phyloP scores from a whole-genome alignment of 768 basidiomycete species.

The Lactarius pseudohatsudake region DNA sequence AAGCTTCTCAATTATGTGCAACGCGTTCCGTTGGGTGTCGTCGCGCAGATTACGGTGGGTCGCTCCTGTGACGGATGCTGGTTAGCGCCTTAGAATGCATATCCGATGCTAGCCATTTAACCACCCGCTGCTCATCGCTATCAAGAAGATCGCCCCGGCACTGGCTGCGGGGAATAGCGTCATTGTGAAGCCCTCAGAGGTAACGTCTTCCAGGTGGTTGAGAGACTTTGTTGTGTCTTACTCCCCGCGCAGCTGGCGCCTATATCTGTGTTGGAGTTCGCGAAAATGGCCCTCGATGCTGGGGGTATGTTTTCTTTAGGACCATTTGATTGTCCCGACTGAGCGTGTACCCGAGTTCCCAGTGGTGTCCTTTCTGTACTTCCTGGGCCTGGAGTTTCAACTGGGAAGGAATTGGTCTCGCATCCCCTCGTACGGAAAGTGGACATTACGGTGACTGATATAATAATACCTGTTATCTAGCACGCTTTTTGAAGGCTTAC shows the following conservation, averaged over 20 bases:
- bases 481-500: slow-evolving; percentile 1
- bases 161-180: slow-evolving; percentile 84
- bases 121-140: slow-evolving; percentile 82
- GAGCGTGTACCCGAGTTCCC: slow-evolving; percentile 55
- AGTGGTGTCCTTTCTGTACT: slow-evolving; percentile 69
- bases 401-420: slow-evolving; percentile 63
- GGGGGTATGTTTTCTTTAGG: slow-evolving; percentile 50
- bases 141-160: slow-evolving; percentile 87
- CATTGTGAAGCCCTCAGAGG: slow-evolving; percentile 81
- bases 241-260: slow-evolving; percentile 58
- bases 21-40: slow-evolving; percentile 82
- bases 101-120: slow-evolving; percentile 67
- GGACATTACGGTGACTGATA: slow-evolving; percentile 68
- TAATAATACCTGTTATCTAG: not conserved
- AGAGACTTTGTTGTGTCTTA: not conserved
- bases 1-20: slow-evolving; percentile 76
- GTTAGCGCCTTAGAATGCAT: not conserved
- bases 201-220: slow-evolving; percentile 28
- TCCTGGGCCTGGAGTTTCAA: slow-evolving; percentile 65
- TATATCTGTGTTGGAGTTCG: slow-evolving; percentile 76
- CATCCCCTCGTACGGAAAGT: slow-evolving; percentile 74
- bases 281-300: slow-evolving; percentile 57
- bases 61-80: too few species aligned
- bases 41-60: slow-evolving; percentile 80
- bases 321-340: not conserved